phyloP scores from a whole-genome alignment of 768 basidiomycete species.

The Termitomyces sp. region DNA sequence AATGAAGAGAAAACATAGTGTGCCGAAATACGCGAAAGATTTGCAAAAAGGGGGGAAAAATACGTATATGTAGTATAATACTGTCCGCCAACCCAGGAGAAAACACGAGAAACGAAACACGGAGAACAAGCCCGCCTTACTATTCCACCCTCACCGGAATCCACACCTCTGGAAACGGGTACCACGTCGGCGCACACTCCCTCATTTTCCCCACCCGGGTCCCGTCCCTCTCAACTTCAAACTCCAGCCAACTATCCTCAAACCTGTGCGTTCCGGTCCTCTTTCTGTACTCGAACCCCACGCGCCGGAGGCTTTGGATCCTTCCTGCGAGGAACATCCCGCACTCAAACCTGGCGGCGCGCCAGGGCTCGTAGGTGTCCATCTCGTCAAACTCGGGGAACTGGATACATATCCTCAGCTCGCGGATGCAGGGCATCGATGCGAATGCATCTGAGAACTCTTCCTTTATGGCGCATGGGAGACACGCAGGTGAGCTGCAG shows the following conservation, averaged over 20 bases:
- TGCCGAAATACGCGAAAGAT: no score
- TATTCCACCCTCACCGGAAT: conserved; percentile 8
- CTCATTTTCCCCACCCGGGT: conserved; percentile 15
- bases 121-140: no score
- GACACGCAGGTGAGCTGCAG: conserved; percentile 2
- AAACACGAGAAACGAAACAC: no score
- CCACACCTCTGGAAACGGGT: conserved; percentile 39
- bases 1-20: no score
- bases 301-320: conserved; percentile 22
- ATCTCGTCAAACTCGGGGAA: conserved; percentile 31
- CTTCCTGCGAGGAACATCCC: conserved; percentile 28
- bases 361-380: conserved; percentile 25
- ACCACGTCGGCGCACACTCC: conserved; percentile 30
- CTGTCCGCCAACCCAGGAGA: no score
- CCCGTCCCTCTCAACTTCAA: conserved; percentile 23
- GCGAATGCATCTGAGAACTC: conserved; percentile 28
- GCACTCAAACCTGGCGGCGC: conserved; percentile 26
- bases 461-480: conserved; percentile 16
- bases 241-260: conserved; percentile 39
- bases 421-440: conserved; percentile 16
- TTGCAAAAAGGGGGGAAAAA: no score
- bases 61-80: no score
- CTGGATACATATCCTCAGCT: conserved; percentile 31
- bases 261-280: conserved; percentile 31
- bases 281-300: conserved; percentile 37